Evolutionary conservation across 352 stramenopile genomes (phyloP).

Genomic region (Phytophthora tubulina): DNA sequence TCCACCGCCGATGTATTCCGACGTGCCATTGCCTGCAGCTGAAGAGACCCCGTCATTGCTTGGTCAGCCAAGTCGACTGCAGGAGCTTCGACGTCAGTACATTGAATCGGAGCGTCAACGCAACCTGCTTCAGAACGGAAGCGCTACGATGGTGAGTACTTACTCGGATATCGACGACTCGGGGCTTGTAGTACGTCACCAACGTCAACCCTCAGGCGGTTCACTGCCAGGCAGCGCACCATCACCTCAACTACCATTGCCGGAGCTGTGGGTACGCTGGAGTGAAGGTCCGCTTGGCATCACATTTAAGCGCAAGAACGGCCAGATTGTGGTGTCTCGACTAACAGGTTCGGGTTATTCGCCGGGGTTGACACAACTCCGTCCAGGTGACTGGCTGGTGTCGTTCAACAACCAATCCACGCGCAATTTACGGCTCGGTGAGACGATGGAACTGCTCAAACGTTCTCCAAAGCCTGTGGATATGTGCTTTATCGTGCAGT

Average conservation of each 20-base stretch:
- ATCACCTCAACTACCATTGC: constrained; percentile 45
- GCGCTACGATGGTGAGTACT: constrained; percentile 57
- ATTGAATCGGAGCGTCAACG: constrained; percentile 71
- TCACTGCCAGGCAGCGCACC: constrained; percentile 6
- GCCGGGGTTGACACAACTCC: constrained; percentile 69
- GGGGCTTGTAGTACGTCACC: constrained; percentile 57
- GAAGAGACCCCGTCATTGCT: constrained; percentile 30
- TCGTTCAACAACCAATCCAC: constrained; percentile 80
- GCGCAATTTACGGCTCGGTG: constrained; percentile 61
- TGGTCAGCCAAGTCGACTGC: constrained; percentile 46
- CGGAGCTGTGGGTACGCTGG: constrained; percentile 81
- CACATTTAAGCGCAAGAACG: constrained; percentile 83
- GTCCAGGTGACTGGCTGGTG: constrained; percentile 77
- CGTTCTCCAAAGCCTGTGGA: constrained; percentile 75
- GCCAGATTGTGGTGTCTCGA: constrained; percentile 79
- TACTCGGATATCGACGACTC: constrained; percentile 83
- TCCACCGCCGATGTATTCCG: constrained; percentile 28
- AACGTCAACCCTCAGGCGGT: constrained; percentile 20
- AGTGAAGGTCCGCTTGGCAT: constrained; percentile 77
- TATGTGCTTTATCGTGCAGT: constrained; percentile 86
- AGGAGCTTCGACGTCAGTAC: constrained; percentile 75
- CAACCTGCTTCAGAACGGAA: constrained; percentile 49
- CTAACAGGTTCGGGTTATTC: constrained; percentile 79
- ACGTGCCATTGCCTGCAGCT: constrained; percentile 19
- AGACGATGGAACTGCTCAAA: constrained; percentile 89